Percentiles rank a stretch among this genome's conserved stretches.
These are phyloP conservation scores for Hysterangium stoloniferum DNA, from an alignment of 768 basidiomycete genomes.

Conservation along the genomic window DNA sequence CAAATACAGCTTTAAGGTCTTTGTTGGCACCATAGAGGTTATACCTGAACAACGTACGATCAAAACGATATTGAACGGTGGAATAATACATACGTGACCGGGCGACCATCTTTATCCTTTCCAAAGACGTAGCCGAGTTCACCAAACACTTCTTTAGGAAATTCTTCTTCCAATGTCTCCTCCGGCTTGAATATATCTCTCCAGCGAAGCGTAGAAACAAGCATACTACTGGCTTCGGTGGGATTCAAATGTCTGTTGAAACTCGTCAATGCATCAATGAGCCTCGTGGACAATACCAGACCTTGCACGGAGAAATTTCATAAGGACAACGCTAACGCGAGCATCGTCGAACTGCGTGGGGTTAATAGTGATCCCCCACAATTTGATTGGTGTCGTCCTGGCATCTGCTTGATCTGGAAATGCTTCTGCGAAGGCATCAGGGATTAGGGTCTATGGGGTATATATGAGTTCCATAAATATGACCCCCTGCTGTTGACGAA, in stretches of 20 bases:
- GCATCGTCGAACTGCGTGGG: conserved; percentile 51
- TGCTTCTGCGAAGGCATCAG: conserved; percentile 48
- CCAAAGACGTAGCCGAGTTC: conserved; percentile 58
- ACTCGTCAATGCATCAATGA: neutral
- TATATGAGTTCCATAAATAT: conserved; percentile 19
- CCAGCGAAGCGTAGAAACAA: conserved; percentile 65
- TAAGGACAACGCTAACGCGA: conserved; percentile 62
- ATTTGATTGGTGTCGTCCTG: conserved; percentile 38
- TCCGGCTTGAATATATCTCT: conserved; percentile 58
- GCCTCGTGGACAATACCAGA: conserved; percentile 19
- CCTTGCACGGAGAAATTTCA: conserved; percentile 80
- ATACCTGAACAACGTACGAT: conserved; percentile 37
- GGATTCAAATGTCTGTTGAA: conserved; percentile 42
- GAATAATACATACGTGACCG: conserved; percentile 49
- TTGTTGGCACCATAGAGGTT: conserved; percentile 71
- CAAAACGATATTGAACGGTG: neutral
- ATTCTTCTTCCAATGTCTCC: conserved; percentile 49
- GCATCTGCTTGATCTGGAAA: conserved; percentile 52
- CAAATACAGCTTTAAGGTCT: conserved; percentile 64
- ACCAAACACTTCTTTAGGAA: conserved; percentile 57
- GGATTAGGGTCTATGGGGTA: conserved; percentile 34
- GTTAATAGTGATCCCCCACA: conserved; percentile 72
- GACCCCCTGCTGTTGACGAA: too few relatives aligned
- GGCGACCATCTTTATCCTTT: conserved; percentile 61
- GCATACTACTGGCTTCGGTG: conserved; percentile 52